Percentiles rank a stretch among this genome's conserved stretches.
Conservation (phyloP, 148 eudicot species). For the Chenopodium album region DNA sequence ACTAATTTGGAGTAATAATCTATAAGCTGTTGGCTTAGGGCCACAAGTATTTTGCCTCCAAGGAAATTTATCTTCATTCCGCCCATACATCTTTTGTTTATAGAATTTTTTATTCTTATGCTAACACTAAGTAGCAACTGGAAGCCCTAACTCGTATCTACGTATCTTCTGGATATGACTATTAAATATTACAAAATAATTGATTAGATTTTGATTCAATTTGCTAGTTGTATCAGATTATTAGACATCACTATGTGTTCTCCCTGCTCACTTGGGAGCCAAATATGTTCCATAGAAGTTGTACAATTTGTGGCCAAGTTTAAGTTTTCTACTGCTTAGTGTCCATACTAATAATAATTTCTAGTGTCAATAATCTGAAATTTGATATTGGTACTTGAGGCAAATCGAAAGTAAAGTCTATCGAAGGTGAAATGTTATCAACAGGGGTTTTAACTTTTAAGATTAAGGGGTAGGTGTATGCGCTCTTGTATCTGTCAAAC, state of each 20-base stretch:
- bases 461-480: background rate
- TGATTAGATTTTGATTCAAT: background rate
- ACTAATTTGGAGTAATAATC: background rate
- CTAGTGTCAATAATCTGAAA: background rate
- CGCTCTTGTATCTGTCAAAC: background rate
- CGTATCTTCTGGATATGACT: background rate
- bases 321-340: background rate
- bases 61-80: background rate
- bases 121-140: background rate
- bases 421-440: background rate
- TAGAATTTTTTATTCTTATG: background rate
- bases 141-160: background rate
- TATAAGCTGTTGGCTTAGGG: background rate
- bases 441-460: no score
- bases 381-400: background rate
- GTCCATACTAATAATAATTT: background rate
- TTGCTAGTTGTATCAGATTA: background rate
- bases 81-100: background rate
- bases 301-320: background rate
- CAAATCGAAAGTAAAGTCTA: background rate
- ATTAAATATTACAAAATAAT: background rate
- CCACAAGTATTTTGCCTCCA: background rate
- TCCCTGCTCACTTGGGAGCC: background rate
- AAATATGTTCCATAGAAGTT: background rate
- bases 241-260: background rate